A percentile compares a stretch with the other conserved stretches of the same genome.
phyloP scores from a whole-genome alignment of 2,329 filamentous ascomycete species.

The Dactylellina parvicollis region DNA sequence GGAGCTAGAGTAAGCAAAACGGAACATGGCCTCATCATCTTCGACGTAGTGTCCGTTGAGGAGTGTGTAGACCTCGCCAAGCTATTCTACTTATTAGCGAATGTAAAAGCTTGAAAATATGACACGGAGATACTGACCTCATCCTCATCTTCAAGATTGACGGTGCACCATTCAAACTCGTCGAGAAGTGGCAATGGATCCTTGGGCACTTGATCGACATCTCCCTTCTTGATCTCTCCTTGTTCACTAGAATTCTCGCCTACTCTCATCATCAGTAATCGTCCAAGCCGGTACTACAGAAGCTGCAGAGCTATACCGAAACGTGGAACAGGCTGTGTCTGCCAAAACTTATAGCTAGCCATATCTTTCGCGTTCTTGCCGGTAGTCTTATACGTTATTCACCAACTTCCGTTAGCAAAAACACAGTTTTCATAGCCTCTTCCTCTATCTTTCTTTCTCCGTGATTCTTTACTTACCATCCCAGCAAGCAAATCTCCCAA shows the following conservation, averaged over 20 bases:
- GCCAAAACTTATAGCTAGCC: conserved; percentile 98
- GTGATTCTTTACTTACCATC: conserved; percentile 59
- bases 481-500: conserved; percentile 65
- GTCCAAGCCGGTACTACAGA: not conserved
- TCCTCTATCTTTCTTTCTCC: no score
- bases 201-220: conserved; percentile 79
- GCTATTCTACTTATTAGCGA: conserved; percentile 61
- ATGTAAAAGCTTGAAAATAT: not conserved
- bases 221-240: conserved; percentile 83
- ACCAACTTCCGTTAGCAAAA: conserved; percentile 39
- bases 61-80: conserved; percentile 91
- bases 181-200: conserved; percentile 78
- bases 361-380: conserved; percentile 94
- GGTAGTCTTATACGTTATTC: conserved; percentile 66
- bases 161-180: conserved; percentile 92
- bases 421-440: no score
- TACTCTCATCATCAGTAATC: conserved; percentile 56
- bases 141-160: conserved; percentile 81
- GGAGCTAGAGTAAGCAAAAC: conserved; percentile 91
- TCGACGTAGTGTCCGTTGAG: conserved; percentile 96
- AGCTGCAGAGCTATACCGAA: conserved; percentile 67
- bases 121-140: conserved; percentile 61
- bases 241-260: conserved; percentile 67
- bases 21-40: conserved; percentile 95
- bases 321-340: conserved; percentile 91